Conservation (phyloP, 495 filamentous ascomycete species). For the Penicillium coffeae region DNA sequence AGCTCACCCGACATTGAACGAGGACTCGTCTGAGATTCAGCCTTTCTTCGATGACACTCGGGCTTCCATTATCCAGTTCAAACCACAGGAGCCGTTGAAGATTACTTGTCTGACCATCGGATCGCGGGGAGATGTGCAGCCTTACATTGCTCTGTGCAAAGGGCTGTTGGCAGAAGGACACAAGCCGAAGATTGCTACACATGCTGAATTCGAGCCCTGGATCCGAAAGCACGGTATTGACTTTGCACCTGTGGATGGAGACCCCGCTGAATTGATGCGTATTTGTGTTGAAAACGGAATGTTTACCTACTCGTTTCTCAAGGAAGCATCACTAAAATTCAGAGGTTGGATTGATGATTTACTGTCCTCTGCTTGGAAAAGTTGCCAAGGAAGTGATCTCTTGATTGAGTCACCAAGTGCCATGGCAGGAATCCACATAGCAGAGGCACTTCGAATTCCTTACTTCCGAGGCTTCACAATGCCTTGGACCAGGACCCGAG, state of each 20-base stretch:
- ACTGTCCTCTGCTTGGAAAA: slow-evolving; percentile 74
- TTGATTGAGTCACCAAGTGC: slow-evolving; percentile 95
- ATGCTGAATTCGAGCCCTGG: slow-evolving; percentile 86
- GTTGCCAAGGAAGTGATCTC: slow-evolving; percentile 84
- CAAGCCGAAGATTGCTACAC: slow-evolving; percentile 82
- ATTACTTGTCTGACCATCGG: slow-evolving; percentile 96
- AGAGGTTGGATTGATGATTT: slow-evolving; percentile 91
- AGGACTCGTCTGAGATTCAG: slow-evolving; percentile 44
- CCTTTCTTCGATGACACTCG: slow-evolving; percentile 91
- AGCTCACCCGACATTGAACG: slow-evolving; percentile 32
- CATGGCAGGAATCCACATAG: slow-evolving; percentile 97
- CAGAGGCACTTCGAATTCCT: slow-evolving; percentile 89
- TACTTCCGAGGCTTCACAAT: slow-evolving; percentile 98
- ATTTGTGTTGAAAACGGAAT: slow-evolving; percentile 97
- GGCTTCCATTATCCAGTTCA: slow-evolving; percentile 93
- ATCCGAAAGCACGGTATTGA: slow-evolving; percentile 87
- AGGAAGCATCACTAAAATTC: slow-evolving; percentile 82
- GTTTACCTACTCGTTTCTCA: slow-evolving; percentile 90
- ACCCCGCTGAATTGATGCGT: slow-evolving; percentile 90
- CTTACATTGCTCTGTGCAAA: slow-evolving; percentile 95
- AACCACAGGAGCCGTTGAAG: slow-evolving; percentile 74
- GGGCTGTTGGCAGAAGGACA: slow-evolving; percentile 86
- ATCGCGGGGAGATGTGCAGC: slow-evolving; percentile 92
- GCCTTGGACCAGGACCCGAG: slow-evolving; percentile 95
- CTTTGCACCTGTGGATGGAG: slow-evolving; percentile 81